Conservation (phyloP, 148 eudicot species). For the Limonium bicolor region DNA sequence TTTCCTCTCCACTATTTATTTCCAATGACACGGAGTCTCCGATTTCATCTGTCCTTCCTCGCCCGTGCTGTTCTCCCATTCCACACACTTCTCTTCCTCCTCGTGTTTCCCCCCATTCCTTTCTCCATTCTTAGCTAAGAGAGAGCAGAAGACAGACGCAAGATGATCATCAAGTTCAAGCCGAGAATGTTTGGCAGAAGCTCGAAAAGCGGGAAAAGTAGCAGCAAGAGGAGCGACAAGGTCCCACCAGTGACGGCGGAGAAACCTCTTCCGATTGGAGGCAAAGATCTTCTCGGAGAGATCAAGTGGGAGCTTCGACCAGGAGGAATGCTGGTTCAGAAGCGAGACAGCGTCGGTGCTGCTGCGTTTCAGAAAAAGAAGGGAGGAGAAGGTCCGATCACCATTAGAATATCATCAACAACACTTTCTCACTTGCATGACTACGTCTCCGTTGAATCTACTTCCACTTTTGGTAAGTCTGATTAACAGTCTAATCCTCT, state of each 20-base stretch:
- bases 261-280: no score
- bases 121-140: no score
- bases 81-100: no score
- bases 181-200: slow-evolving; percentile 5
- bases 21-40: no score
- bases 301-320: slow-evolving; percentile 54
- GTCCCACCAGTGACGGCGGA: no score
- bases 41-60: no score
- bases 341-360: slow-evolving; percentile 33
- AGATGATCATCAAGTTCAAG: slow-evolving; percentile 8
- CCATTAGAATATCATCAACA: slow-evolving; percentile 36
- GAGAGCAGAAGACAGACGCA: no score
- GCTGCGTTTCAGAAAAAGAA: no score
- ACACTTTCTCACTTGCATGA: slow-evolving; percentile 44
- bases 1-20: no score
- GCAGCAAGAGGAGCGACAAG: neutral
- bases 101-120: no score
- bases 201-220: no score
- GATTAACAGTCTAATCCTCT: neutral
- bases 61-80: no score
- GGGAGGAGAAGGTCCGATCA: slow-evolving; percentile 24
- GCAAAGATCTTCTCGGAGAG: neutral
- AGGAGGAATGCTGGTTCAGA: slow-evolving; percentile 66
- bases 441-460: slow-evolving; percentile 33
- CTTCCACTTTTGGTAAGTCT: slow-evolving; percentile 57